Base-by-base conservation (phyloP, 2,329 filamentous ascomycete species). In the Pseudogymnoascus sp. region DNA sequence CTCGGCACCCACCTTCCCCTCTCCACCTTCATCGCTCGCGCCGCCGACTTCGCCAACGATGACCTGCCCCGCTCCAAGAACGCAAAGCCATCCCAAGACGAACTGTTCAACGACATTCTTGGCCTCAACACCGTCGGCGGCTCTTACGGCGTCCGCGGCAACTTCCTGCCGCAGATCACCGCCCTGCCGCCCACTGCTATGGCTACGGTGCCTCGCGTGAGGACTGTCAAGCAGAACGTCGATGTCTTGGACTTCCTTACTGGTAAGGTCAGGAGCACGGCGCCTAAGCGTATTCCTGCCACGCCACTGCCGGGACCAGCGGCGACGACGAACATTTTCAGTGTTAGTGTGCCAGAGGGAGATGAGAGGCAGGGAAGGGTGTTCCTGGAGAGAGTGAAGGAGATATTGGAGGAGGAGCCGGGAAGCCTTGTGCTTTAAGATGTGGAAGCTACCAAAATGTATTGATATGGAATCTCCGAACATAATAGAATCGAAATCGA, bases 71-170 rank as follows among this genome's bases (percentile, higher is more conserved):
- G 82, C 29, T 83, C 86, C 4, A 81, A 85, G 64, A 79, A 79
- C 64, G 81, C 83, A 51, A 81, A 85, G 71, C 88, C 88, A 12
- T 87, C 89, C 0, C 79, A 88, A 36, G 84, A 92, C 71, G 91
- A 96, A 73, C 84, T 99, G 10, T 97, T 97, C 77, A 87, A 97
- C 72, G 86, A 93, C 69, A 81, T 97, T 12, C 82, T 99, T 6
- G 93, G 92, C 8, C 78, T 92, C 17, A 77, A 83, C 71, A 77
- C 75, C 66, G 69, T 75, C 29, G 73, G 74, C 7, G 76, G 83
- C 67, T 77, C 79, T 63, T 79, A 83, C 63, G 79, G 76, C 55
- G 80, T 84, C 72, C 73, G 84, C 74, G 77, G 92, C 78, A 66
- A 80, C 78, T 82, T 96, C 82, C 73, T 84, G 8, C 92, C 92